Evolutionary conservation across 495 filamentous ascomycete species (phyloP).

Genomic region (Cercophora samala): DNA sequence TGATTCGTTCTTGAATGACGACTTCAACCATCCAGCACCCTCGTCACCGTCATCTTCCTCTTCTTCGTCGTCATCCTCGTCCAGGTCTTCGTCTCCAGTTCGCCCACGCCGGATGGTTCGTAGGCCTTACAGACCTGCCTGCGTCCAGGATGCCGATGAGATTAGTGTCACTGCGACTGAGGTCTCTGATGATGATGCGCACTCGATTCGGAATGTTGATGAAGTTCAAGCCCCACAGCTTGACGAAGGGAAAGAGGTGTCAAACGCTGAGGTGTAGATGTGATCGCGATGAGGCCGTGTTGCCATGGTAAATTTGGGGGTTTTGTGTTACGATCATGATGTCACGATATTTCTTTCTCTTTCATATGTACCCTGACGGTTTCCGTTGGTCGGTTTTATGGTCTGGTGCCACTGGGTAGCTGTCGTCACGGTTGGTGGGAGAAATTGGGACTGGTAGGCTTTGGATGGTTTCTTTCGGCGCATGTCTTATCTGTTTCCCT

Average conservation of each 20-base stretch:
- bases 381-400: background rate
- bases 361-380: background rate
- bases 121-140: background rate
- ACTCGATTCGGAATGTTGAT: background rate
- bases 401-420: background rate
- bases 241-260: background rate
- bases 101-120: background rate
- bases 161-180: background rate
- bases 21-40: background rate
- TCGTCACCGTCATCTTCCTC: background rate
- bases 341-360: background rate
- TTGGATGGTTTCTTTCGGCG: background rate
- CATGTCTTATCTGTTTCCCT: background rate
- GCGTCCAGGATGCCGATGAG: constrained; percentile 2
- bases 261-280: background rate
- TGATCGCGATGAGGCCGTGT: background rate
- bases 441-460: background rate
- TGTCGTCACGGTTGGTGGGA: background rate
- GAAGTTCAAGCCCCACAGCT: background rate
- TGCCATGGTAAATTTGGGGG: background rate
- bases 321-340: background rate
- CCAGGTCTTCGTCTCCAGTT: background rate
- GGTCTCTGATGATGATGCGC: background rate
- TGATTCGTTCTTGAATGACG: background rate
- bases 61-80: background rate